phyloP scores from a whole-genome alignment of 2,329 filamentous ascomycete genomes.

The Aspergillus luchuensis region DNA sequence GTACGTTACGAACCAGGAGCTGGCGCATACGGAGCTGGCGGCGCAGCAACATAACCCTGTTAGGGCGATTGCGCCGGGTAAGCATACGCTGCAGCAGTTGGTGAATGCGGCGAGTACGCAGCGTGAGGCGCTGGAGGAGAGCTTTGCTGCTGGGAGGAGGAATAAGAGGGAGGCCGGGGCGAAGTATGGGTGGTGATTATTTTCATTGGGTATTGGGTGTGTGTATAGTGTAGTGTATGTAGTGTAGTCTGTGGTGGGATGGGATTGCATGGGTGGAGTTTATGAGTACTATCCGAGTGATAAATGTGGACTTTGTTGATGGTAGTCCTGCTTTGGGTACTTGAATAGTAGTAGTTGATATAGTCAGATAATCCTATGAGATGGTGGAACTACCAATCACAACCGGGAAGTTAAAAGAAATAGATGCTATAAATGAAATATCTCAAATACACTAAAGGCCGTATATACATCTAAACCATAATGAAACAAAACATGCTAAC shows the following conservation, averaged over 20 bases:
- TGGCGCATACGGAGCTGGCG: conserved; percentile 63
- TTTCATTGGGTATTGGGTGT: neutral
- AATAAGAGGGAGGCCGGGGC: conserved; percentile 81
- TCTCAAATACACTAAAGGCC: too few relatives aligned
- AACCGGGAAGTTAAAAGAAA: too few relatives aligned
- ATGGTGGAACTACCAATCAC: too few relatives aligned
- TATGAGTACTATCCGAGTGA: too few relatives aligned
- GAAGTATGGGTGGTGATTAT: conserved; percentile 74
- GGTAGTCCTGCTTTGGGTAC: too few relatives aligned
- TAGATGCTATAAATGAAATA: too few relatives aligned
- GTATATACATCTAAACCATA: neutral
- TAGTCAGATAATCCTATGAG: too few relatives aligned
- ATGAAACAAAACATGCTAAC: neutral
- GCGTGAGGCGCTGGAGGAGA: conserved; percentile 85
- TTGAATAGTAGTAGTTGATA: too few relatives aligned
- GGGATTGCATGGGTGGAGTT: too few relatives aligned
- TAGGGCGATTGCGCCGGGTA: conserved; percentile 78
- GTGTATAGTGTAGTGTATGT: neutral
- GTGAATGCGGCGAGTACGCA: conserved; percentile 81
- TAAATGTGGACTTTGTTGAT: too few relatives aligned
- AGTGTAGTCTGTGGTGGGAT: neutral
- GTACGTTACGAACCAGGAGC: conserved; percentile 79
- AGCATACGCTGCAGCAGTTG: conserved; percentile 85
- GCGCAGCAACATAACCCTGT: conserved; percentile 74
- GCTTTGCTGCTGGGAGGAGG: conserved; percentile 77